A percentile compares a stretch with the other conserved stretches of the same genome.
Conservation (phyloP, 306 rosid genomes). For the Vigna mungo region DNA sequence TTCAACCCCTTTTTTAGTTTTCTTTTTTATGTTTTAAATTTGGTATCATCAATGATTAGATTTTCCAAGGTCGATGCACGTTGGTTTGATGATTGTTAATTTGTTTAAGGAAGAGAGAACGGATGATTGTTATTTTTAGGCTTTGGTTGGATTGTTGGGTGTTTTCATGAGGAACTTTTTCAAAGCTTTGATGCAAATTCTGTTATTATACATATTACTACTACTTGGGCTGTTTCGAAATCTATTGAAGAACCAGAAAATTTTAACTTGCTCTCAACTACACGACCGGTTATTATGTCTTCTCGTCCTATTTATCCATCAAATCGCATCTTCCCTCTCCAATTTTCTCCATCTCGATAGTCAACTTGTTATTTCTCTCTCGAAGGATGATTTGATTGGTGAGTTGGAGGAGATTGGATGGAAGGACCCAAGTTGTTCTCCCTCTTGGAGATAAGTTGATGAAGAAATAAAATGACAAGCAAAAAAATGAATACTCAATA, state of each 20-base stretch:
- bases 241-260: neutral
- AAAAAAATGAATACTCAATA: too few species aligned
- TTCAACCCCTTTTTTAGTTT: neutral
- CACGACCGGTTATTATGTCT: too few species aligned
- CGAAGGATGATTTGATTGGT: too few species aligned
- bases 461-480: too few species aligned
- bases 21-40: neutral
- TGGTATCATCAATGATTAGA: neutral
- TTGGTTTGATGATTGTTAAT: slow-evolving; percentile 5
- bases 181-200: neutral
- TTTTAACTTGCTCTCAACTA: neutral
- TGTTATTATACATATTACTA: neutral
- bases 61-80: neutral
- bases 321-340: too few species aligned
- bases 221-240: neutral
- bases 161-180: neutral
- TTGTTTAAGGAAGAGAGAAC: neutral
- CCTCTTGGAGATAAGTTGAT: too few species aligned
- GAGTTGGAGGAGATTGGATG: too few species aligned
- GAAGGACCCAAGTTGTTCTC: too few species aligned
- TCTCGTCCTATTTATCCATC: too few species aligned
- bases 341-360: too few species aligned
- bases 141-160: slow-evolving; percentile 15
- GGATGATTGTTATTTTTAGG: neutral
- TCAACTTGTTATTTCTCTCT: neutral